Evolutionary conservation across 768 basidiomycete species (phyloP).

Genomic region (Tricholoma sp.): DNA sequence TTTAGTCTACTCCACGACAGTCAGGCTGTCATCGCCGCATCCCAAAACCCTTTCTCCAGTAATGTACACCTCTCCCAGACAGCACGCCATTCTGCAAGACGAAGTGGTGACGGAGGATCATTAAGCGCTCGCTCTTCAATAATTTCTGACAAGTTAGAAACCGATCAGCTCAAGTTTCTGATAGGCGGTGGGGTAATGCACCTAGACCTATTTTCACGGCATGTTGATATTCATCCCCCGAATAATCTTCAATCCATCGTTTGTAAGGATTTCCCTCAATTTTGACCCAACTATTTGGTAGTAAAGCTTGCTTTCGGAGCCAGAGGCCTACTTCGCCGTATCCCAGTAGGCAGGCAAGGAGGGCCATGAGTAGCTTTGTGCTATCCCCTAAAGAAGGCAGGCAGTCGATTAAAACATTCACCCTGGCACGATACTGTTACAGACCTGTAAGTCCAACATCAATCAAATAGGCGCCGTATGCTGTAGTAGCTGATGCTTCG

Average conservation of each 20-base stretch:
- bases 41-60: constrained; percentile 88
- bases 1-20: not conserved
- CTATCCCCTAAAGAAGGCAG: constrained; percentile 48
- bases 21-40: constrained; percentile 40
- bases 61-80: constrained; percentile 75
- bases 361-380: constrained; percentile 68
- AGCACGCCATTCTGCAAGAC: constrained; percentile 58
- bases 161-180: not conserved
- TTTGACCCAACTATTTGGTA: constrained; percentile 47
- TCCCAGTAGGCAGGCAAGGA: constrained; percentile 82
- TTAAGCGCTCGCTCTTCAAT: constrained; percentile 62
- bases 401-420: not conserved
- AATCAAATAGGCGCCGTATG: constrained; percentile 84
- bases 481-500: constrained; percentile 70
- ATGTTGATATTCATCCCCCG: constrained; percentile 60
- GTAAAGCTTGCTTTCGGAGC: constrained; percentile 54
- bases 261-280: constrained; percentile 70
- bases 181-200: constrained; percentile 28
- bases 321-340: constrained; percentile 92
- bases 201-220: constrained; percentile 74
- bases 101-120: constrained; percentile 57
- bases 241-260: constrained; percentile 76
- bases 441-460: constrained; percentile 70
- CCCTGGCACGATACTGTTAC: constrained; percentile 2
- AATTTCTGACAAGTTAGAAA: constrained; percentile 40